Percentiles rank a stretch among this genome's conserved stretches.
Evolutionary conservation across 305 asterid species (phyloP).

Genomic region (Rubia peregrina): DNA sequence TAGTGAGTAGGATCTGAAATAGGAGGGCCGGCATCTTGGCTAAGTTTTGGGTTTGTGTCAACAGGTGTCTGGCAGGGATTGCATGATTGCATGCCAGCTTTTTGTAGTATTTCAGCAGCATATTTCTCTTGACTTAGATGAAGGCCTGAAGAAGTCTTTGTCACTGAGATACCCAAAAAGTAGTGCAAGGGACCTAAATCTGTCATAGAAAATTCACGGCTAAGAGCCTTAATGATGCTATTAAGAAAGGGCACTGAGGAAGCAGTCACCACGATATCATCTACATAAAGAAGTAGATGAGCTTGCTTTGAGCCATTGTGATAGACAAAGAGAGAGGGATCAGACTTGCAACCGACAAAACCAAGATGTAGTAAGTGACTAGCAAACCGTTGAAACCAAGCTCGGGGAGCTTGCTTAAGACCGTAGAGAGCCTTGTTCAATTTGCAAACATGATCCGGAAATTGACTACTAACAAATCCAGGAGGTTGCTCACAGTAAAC

Average conservation of each 20-base stretch:
- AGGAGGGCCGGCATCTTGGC: not conserved
- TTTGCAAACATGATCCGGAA: not conserved
- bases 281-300: not conserved
- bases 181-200: not conserved
- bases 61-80: not conserved
- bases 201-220: not conserved
- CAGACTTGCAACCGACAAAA: not conserved
- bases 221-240: not conserved
- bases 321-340: constrained; percentile 5
- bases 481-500: too few relatives aligned
- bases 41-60: not conserved
- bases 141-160: not conserved
- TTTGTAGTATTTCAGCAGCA: not conserved
- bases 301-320: not conserved
- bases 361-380: not conserved
- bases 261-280: not conserved
- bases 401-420: not conserved
- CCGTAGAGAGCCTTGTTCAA: not conserved
- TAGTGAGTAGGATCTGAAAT: not conserved
- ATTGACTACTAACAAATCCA: not conserved
- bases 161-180: not conserved
- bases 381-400: not conserved
- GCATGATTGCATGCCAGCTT: not conserved
- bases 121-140: not conserved
- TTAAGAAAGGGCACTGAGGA: not conserved